These are phyloP conservation scores for Allantophomopsis lycopodina DNA, from an alignment of 2,329 filamentous ascomycete species.

Conservation along the genomic window DNA sequence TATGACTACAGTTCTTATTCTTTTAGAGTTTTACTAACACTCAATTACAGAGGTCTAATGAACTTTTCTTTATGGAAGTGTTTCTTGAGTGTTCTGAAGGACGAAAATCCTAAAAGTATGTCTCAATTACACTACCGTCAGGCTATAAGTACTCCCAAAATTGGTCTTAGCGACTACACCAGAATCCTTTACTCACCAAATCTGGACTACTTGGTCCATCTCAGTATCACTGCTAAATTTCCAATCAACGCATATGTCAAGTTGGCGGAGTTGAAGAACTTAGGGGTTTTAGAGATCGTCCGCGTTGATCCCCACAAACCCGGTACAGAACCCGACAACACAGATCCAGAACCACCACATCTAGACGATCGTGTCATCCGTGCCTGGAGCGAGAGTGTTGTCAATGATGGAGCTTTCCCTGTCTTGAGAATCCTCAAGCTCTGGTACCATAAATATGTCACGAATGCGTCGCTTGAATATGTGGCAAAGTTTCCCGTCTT, in stretches of 20 bases:
- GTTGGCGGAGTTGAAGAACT: constrained; percentile 15
- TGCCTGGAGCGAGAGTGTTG: constrained; percentile 15
- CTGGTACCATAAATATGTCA: constrained; percentile 14
- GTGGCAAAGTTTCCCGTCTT: constrained; percentile 16
- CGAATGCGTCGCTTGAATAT: constrained; percentile 13
- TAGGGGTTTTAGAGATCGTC: constrained; percentile 17
- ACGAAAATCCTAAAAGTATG: constrained; percentile 3
- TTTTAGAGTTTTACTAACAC: background rate
- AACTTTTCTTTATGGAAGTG: constrained; percentile 15
- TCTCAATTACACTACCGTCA: constrained; percentile 13
- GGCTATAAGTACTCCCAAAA: constrained; percentile 8
- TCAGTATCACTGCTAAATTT: constrained; percentile 16
- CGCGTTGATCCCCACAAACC: background rate
- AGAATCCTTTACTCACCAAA: constrained; percentile 12
- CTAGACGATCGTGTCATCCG: constrained; percentile 16
- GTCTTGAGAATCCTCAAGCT: constrained; percentile 18
- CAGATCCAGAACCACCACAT: background rate
- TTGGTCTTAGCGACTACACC: constrained; percentile 12
- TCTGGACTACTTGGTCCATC: constrained; percentile 16
- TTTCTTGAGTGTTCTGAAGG: constrained; percentile 7
- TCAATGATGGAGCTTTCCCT: constrained; percentile 12
- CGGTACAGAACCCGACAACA: background rate
- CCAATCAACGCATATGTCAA: constrained; percentile 13
- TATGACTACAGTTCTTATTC: background rate
- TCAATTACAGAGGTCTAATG: constrained; percentile 7